Evolutionary conservation across 345 rosid genomes (phyloP).

Genomic region (Linum usitatissimum): DNA sequence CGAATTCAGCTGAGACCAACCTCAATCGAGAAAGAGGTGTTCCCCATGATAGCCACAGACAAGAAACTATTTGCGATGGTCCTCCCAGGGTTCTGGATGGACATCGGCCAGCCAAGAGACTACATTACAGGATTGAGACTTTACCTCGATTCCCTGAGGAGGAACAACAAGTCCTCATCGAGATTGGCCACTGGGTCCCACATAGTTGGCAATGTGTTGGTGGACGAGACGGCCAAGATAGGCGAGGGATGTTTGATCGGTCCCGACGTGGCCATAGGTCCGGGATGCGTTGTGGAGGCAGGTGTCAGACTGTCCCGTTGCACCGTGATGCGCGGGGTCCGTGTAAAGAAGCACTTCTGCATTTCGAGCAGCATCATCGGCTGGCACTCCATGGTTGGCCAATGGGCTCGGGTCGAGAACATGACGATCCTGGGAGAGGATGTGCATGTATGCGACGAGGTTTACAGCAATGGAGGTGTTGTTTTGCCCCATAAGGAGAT

Average conservation of each 20-base stretch:
- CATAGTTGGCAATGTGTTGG: conserved; percentile 76
- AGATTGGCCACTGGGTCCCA: conserved; percentile 52
- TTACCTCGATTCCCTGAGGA: conserved; percentile 74
- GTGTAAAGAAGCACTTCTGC: conserved; percentile 91
- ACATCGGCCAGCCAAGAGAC: conserved; percentile 95
- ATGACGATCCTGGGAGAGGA: conserved; percentile 97
- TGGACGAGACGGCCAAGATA: conserved; percentile 76
- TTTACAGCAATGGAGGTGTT: conserved; percentile 95
- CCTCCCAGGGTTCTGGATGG: conserved; percentile 99
- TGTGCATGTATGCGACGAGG: conserved; percentile 87
- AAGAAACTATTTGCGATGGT: conserved; percentile 83
- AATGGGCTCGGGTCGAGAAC: conserved; percentile 96
- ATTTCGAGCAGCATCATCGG: conserved; percentile 89
- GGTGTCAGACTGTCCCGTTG: conserved; percentile 95
- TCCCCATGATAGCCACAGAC: conserved; percentile 81
- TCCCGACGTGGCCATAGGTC: conserved; percentile 93
- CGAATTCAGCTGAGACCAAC: conserved; percentile 85
- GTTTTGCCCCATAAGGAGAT: conserved; percentile 97
- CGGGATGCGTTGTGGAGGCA: conserved; percentile 79
- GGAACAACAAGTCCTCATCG: conserved; percentile 39
- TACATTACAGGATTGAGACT: conserved; percentile 91
- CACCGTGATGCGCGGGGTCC: conserved; percentile 95
- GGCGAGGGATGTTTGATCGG: conserved; percentile 97
- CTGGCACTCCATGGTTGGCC: conserved; percentile 98
- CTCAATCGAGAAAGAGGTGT: conserved; percentile 90